Percentiles rank a stretch among this genome's conserved stretches.
These are phyloP conservation scores for Suillus spraguei DNA, from an alignment of 768 basidiomycete genomes.

Conservation along the genomic window DNA sequence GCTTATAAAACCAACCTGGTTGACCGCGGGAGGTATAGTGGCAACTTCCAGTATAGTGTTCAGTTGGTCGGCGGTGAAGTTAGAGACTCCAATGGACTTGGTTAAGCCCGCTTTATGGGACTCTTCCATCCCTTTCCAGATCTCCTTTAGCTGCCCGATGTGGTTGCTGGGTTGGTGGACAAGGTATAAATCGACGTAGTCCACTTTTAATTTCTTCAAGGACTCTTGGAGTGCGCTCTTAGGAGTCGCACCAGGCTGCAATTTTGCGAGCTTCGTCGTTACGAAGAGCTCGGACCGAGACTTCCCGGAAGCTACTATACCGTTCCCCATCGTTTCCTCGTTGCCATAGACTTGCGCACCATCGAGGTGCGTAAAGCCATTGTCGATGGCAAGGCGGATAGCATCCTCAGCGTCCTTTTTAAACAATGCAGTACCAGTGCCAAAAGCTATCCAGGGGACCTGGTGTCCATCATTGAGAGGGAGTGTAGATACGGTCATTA, in stretches of 20 bases:
- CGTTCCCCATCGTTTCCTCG: conserved; percentile 53
- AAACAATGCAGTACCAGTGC: conserved; percentile 60
- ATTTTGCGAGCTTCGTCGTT: conserved; percentile 52
- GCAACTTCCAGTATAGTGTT: conserved; percentile 45
- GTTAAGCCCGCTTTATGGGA: conserved; percentile 45
- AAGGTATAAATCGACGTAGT: conserved; percentile 65
- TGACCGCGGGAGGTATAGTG: conserved; percentile 50
- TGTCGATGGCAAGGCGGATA: conserved; percentile 51
- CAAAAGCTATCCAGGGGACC: conserved; percentile 62
- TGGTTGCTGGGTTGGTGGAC: conserved; percentile 51
- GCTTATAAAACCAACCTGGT: conserved; percentile 42
- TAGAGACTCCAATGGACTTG: conserved; percentile 56
- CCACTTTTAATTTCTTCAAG: conserved; percentile 52
- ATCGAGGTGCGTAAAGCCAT: conserved; percentile 62
- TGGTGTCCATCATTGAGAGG: conserved; percentile 56
- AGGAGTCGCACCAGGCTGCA: conserved; percentile 46
- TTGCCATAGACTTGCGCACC: conserved; percentile 64
- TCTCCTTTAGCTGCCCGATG: conserved; percentile 46
- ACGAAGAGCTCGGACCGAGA: conserved; percentile 60
- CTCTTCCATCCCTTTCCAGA: conserved; percentile 67
- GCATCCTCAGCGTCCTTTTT: conserved; percentile 42
- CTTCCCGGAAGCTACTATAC: conserved; percentile 51
- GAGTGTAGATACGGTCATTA: conserved; percentile 34
- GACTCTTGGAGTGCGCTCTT: conserved; percentile 52
- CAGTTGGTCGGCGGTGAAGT: conserved; percentile 48